Evolutionary conservation across 2,329 filamentous ascomycete species (phyloP).

Genomic region (Penicillium olsonii): DNA sequence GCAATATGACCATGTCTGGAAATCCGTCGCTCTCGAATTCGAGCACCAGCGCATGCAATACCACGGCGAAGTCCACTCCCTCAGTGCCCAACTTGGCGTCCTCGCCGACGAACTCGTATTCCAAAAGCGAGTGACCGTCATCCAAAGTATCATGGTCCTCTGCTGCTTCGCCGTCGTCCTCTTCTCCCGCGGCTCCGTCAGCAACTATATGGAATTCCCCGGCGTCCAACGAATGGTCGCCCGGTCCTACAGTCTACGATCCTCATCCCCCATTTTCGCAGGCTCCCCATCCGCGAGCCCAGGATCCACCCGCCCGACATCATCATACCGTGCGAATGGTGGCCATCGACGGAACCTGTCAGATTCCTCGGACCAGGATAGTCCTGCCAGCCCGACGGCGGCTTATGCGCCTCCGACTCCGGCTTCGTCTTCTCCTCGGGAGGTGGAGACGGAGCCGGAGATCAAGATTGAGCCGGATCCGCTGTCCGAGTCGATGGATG

Average conservation of each 20-base stretch:
- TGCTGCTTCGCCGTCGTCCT: constrained; percentile 85
- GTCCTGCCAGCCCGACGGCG: constrained; percentile 32
- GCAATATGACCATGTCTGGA: constrained; percentile 96
- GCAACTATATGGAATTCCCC: constrained; percentile 48
- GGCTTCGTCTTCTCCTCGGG: constrained; percentile 30
- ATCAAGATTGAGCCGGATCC: constrained; percentile 19
- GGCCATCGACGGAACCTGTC: constrained; percentile 36
- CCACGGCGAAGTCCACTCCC: constrained; percentile 77
- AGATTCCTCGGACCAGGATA: constrained; percentile 36
- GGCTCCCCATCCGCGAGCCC: constrained; percentile 42
- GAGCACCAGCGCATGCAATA: constrained; percentile 85
- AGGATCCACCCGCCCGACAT: constrained; percentile 35
- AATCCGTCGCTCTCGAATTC: constrained; percentile 87
- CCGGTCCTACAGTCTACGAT: constrained; percentile 46
- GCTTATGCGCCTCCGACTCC: constrained; percentile 45
- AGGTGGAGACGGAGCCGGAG: constrained; percentile 13
- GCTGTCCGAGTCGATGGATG: constrained; percentile 17
- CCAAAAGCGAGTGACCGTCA: constrained; percentile 87
- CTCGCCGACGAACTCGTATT: constrained; percentile 88
- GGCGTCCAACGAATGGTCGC: constrained; percentile 50
- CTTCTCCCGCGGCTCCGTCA: constrained; percentile 58
- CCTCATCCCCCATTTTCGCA: constrained; percentile 37
- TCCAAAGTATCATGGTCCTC: constrained; percentile 84
- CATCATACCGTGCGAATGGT: constrained; percentile 28
- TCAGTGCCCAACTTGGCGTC: constrained; percentile 77